Base-by-base conservation (phyloP, 2,329 filamentous ascomycete genomes). In the Hymenoscyphus linearis region DNA sequence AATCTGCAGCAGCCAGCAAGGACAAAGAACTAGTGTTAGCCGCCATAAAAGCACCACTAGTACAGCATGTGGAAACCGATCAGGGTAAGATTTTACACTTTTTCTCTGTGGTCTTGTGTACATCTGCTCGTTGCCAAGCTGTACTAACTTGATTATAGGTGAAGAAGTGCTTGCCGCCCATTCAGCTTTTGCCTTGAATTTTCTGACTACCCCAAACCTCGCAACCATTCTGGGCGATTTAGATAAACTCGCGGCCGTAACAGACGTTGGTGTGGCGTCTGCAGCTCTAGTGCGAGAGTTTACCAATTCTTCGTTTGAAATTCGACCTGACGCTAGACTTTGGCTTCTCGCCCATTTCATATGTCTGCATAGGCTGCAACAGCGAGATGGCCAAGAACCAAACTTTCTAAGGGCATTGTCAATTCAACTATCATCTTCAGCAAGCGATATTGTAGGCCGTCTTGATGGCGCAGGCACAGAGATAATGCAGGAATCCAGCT, bases 311-410 rank as follows among this genome's bases (percentile, higher is more conserved):
- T 64, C 64, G 31, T 57, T 65, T 34, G 60, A 65, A 22, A 62
- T 70, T 22, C 52, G 63, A 10, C 34, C 65, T 37, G 71, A 68
- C 47, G 74, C 76, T 10, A 80, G 85, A 40, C 73, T 91, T 44
- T 87, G 86, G 79, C 78, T 90, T 31, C 75, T 91, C 31, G 82
- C 88, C 14, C 85, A 89, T 68, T 87, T 88, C 65, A 81, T 90
- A 62, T 80, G 82, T 57, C 73, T 88, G 13, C 79, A 81, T 57
- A 76, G 77, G 59, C 74, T 73, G 10, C 74, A 74, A 53, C 67
- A 68, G 14, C 70, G 72, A 31, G 68, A 71, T 10, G 70, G 69
- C 3, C 72, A 76, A 37, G 75, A 76, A 14, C 68, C 76, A 5
- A 70, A 73, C 7, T 81, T 80, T 64, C 70, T 86, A 5, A 77